phyloP scores from a whole-genome alignment of 2,329 filamentous ascomycete species.

The Alternaria sp. region DNA sequence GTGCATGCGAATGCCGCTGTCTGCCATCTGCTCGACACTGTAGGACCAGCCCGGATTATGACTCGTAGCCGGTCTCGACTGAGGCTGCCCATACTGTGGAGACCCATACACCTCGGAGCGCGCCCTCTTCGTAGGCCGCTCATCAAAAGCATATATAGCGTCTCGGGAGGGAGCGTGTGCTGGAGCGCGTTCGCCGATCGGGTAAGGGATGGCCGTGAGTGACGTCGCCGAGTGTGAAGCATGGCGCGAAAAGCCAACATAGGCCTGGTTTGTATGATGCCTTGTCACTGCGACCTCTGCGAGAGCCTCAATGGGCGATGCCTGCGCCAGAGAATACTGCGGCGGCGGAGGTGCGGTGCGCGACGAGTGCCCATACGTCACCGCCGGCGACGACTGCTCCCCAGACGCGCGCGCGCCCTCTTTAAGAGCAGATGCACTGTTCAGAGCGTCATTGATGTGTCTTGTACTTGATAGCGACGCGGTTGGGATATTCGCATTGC shows the following conservation, averaged over 20 bases:
- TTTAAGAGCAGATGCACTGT: not conserved
- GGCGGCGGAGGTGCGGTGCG: conserved; percentile 37
- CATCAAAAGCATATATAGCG: conserved; percentile 36
- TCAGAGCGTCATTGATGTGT: conserved; percentile 23
- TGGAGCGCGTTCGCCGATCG: conserved; percentile 33
- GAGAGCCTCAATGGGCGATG: conserved; percentile 56
- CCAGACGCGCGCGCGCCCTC: conserved; percentile 21
- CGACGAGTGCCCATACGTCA: conserved; percentile 27
- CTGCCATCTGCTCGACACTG: conserved; percentile 52
- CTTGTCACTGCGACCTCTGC: conserved; percentile 53
- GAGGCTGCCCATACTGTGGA: conserved; percentile 47
- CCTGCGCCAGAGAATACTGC: conserved; percentile 36
- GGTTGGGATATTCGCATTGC: conserved; percentile 23
- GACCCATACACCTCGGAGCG: conserved; percentile 65
- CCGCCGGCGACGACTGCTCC: conserved; percentile 22
- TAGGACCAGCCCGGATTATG: conserved; percentile 53
- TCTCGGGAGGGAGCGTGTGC: conserved; percentile 32
- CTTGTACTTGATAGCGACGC: conserved; percentile 19
- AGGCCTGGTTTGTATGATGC: conserved; percentile 50
- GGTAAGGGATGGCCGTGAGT: conserved; percentile 31
- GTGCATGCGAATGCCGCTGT: conserved; percentile 47
- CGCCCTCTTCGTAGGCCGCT: conserved; percentile 67
- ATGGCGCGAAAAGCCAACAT: conserved; percentile 35
- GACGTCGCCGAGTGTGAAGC: conserved; percentile 31
- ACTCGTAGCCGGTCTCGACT: conserved; percentile 58